Evolutionary conservation across 345 rosid genomes (phyloP).

Genomic region (Salix udensis): DNA sequence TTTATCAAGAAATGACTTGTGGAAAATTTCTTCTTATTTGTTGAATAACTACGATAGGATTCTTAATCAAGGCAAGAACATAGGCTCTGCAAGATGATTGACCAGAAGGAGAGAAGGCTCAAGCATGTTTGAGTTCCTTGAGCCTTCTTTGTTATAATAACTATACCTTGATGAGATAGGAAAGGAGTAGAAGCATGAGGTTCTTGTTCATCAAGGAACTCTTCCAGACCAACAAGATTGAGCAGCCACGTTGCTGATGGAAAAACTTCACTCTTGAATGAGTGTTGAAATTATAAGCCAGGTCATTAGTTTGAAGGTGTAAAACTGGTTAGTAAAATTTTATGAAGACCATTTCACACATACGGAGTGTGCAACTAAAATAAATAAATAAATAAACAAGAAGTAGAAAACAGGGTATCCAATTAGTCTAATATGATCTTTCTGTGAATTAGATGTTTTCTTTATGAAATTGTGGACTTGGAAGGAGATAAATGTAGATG

Average conservation of each 20-base stretch:
- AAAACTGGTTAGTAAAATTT: neutral
- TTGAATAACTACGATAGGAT: neutral
- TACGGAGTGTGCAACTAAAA: too few relatives aligned
- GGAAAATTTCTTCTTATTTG: neutral
- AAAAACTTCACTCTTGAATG: neutral
- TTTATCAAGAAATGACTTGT: neutral
- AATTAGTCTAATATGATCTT: neutral
- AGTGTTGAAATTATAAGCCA: neutral
- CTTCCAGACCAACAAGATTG: conserved; percentile 27
- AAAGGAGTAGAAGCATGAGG: conserved; percentile 49
- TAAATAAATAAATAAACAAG: neutral
- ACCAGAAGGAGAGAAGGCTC: too few relatives aligned
- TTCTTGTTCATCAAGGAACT: conserved; percentile 57
- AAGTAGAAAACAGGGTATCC: neutral
- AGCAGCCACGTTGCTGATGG: neutral
- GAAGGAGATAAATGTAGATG: neutral
- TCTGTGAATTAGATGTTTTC: neutral
- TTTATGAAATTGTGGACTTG: neutral
- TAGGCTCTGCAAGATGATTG: too few relatives aligned
- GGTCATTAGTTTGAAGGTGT: neutral
- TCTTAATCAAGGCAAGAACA: too few relatives aligned
- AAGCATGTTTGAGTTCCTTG: too few relatives aligned
- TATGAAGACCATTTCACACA: neutral
- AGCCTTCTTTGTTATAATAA: neutral
- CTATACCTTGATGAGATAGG: too few relatives aligned